Conservation (phyloP, 75 land plant species). For the Cunninghamia lanceolata region DNA sequence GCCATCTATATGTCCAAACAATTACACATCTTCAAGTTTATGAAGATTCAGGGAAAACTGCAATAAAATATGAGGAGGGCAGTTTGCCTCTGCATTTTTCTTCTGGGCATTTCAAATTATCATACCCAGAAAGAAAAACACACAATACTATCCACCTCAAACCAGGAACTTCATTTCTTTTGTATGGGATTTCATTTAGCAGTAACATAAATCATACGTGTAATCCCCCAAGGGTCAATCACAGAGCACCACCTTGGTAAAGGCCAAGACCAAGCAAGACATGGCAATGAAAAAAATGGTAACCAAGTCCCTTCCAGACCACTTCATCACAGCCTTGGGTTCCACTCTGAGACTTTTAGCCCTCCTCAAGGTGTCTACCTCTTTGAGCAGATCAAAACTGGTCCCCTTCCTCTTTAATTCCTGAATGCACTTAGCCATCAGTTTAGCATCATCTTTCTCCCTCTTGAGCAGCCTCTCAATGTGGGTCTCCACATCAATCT, state of each 20-base stretch:
- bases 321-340: slow-evolving; percentile 42
- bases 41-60: neutral
- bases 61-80: neutral
- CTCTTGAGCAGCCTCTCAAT: slow-evolving; percentile 24
- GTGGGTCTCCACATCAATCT: slow-evolving; percentile 46
- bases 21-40: neutral
- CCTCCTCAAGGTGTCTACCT: slow-evolving; percentile 64
- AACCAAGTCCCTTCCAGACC: slow-evolving; percentile 60
- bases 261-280: slow-evolving; percentile 41
- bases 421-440: slow-evolving; percentile 20
- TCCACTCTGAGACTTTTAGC: slow-evolving; percentile 67
- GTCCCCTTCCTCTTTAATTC: slow-evolving; percentile 32
- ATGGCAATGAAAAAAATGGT: slow-evolving; percentile 44
- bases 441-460: slow-evolving; percentile 25
- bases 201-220: neutral
- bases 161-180: neutral
- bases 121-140: slow-evolving; percentile 2
- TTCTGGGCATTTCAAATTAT: neutral
- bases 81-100: neutral
- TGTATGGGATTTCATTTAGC: neutral
- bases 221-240: neutral
- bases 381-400: slow-evolving; percentile 62
- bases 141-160: neutral
- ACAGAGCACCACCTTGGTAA: slow-evolving; percentile 50
- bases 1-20: neutral